Evolutionary conservation across 495 filamentous ascomycete species (phyloP).

Genomic region (Penicillium waksmanii): DNA sequence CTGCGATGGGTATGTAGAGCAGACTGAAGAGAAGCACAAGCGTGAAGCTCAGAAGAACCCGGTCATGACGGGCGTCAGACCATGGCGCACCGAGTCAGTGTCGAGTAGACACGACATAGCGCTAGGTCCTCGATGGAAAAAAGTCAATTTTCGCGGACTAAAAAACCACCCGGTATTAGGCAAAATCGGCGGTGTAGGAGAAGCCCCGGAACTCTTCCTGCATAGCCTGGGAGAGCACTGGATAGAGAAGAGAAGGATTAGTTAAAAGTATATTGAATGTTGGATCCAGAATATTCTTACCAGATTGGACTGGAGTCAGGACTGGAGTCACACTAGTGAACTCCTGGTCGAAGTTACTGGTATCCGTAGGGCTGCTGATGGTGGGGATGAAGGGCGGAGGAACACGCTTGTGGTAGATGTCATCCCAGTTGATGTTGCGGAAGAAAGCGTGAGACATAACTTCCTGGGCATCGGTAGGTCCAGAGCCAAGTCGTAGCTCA

Average conservation of each 20-base stretch:
- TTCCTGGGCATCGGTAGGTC: conserved; percentile 97
- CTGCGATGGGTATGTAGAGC: conserved; percentile 37
- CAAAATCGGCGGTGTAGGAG: conserved; percentile 86
- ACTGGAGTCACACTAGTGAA: conserved; percentile 99
- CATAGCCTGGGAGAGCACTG: conserved; percentile 97
- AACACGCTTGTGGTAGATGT: conserved; percentile 93
- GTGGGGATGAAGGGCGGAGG: conserved; percentile 85
- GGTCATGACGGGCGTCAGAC: conserved; percentile 16
- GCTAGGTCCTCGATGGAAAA: conserved; percentile 15
- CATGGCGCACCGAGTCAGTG: conserved; percentile 7
- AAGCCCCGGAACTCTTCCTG: conserved; percentile 99
- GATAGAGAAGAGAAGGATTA: conserved; percentile 9
- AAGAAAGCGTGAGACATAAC: conserved; percentile 99
- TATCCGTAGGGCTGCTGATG: conserved; percentile 91
- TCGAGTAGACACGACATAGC: conserved; percentile 8
- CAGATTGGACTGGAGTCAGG: conserved; percentile 94
- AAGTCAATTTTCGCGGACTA: conserved; percentile 14
- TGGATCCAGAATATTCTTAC: conserved; percentile 59
- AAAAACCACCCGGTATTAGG: conserved; percentile 35
- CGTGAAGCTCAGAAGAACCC: conserved; percentile 20
- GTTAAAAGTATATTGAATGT: conserved; percentile 19
- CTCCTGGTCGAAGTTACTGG: conserved; percentile 98
- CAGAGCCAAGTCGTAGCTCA: conserved; percentile 87
- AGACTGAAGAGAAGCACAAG: conserved; percentile 25
- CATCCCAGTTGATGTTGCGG: conserved; percentile 96